These are phyloP conservation scores for Spinacia oleracea DNA, from an alignment of 179 eudicot genomes.

Conservation along the genomic window DNA sequence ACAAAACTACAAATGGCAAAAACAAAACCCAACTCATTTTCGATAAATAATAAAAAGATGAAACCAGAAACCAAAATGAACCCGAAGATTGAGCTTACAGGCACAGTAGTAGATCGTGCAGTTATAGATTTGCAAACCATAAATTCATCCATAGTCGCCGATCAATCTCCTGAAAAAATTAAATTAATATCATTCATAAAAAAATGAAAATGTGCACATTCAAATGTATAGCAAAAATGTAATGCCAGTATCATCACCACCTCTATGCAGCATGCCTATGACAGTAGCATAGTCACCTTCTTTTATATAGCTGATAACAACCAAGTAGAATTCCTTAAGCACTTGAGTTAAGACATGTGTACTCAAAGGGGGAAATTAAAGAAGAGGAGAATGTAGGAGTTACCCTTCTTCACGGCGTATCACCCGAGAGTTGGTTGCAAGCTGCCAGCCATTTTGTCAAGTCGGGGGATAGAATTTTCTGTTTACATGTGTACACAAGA, in stretches of 20 bases:
- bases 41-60: neutral
- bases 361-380: neutral
- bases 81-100: slow-evolving; percentile 2
- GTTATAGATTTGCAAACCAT: slow-evolving; percentile 18
- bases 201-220: neutral
- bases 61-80: neutral
- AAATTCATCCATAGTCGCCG: slow-evolving; percentile 9
- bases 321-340: slow-evolving; percentile 9
- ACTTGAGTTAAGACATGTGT: neutral
- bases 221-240: neutral
- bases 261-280: slow-evolving; percentile 40
- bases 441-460: slow-evolving; percentile 50
- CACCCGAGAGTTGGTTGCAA: slow-evolving; percentile 40
- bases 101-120: neutral
- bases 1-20: neutral
- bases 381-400: neutral
- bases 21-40: neutral
- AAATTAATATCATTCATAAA: no score
- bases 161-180: neutral
- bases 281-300: slow-evolving; percentile 48
- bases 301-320: slow-evolving; percentile 42
- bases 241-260: slow-evolving; percentile 24
- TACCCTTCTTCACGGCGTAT: slow-evolving; percentile 63
- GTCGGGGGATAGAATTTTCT: slow-evolving; percentile 34
- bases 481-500: slow-evolving; percentile 39